A percentile compares a stretch with the other conserved stretches of the same genome.
Evolutionary conservation across 306 rosid genomes (phyloP).

Genomic region (Castanea mollissima): DNA sequence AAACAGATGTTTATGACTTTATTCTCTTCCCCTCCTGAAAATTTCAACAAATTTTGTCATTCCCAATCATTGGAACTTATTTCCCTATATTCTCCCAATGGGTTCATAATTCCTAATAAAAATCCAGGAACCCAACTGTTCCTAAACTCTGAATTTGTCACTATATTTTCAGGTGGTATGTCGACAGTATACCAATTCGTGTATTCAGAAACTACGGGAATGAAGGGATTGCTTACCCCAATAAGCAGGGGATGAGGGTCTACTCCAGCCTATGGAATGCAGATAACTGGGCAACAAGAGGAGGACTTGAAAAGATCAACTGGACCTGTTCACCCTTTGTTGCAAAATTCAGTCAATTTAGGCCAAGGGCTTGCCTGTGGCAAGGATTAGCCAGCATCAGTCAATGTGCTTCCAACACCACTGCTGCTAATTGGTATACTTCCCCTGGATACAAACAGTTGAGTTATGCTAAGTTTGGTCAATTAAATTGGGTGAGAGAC

Average conservation of each 20-base stretch:
- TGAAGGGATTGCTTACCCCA: conserved; percentile 62
- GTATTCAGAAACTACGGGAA: conserved; percentile 68
- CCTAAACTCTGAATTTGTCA: not conserved
- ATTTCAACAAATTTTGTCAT: not conserved
- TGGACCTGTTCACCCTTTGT: conserved; percentile 70
- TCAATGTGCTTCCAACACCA: conserved; percentile 45
- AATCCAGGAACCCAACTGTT: not conserved
- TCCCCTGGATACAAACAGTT: conserved; percentile 43
- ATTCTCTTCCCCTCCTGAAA: not conserved
- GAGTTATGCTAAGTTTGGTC: conserved; percentile 35
- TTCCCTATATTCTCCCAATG: no score
- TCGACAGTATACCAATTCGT: conserved; percentile 69
- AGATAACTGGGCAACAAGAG: conserved; percentile 83
- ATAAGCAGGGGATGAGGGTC: conserved; percentile 71
- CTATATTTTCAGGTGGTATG: conserved; percentile 61
- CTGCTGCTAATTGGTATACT: conserved; percentile 68
- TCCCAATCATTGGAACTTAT: not conserved
- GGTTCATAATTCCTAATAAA: not conserved
- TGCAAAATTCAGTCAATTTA: conserved; percentile 47
- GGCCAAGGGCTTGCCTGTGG: conserved; percentile 82
- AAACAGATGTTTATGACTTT: no score
- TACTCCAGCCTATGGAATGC: conserved; percentile 76
- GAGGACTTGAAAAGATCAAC: conserved; percentile 65
- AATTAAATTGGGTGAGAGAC: conserved; percentile 51
- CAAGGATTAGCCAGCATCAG: conserved; percentile 49